These are phyloP conservation scores for Cordyceps javanica DNA, from an alignment of 2,329 filamentous ascomycete species.

Conservation along the genomic window DNA sequence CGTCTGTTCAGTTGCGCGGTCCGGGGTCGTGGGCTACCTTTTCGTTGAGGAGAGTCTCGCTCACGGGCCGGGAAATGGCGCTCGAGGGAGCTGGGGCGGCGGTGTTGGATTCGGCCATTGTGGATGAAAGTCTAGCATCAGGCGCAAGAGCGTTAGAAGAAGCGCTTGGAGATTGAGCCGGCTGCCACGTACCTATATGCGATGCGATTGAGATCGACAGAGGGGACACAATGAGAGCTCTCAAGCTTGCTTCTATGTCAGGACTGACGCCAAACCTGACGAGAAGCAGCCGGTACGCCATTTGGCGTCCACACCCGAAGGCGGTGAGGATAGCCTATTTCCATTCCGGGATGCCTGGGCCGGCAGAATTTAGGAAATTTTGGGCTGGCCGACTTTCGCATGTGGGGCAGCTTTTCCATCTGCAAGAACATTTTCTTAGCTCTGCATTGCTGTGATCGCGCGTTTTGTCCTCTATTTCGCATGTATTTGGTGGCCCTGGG, in stretches of 20 bases:
- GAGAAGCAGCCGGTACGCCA: slow-evolving; percentile 30
- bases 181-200: background rate
- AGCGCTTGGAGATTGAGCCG: background rate
- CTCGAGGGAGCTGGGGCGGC: slow-evolving; percentile 46
- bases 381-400: slow-evolving; percentile 18
- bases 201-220: slow-evolving; percentile 7
- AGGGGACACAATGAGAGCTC: background rate
- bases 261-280: slow-evolving; percentile 23
- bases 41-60: slow-evolving; percentile 96
- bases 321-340: slow-evolving; percentile 33
- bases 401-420: slow-evolving; percentile 7
- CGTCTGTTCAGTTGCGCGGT: background rate
- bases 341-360: slow-evolving; percentile 20
- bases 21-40: slow-evolving; percentile 55
- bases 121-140: slow-evolving; percentile 17
- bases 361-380: slow-evolving; percentile 45
- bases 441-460: background rate
- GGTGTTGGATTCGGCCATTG: slow-evolving; percentile 50
- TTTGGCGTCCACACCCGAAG: slow-evolving; percentile 30
- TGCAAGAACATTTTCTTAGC: slow-evolving; percentile 6
- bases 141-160: slow-evolving; percentile 3
- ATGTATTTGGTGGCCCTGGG: background rate
- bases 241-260: slow-evolving; percentile 9
- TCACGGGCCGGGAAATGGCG: slow-evolving; percentile 76
- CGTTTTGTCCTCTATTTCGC: background rate